Evolutionary conservation across 352 stramenopile genomes (phyloP).

Genomic region (Globisporangium spinosum): DNA sequence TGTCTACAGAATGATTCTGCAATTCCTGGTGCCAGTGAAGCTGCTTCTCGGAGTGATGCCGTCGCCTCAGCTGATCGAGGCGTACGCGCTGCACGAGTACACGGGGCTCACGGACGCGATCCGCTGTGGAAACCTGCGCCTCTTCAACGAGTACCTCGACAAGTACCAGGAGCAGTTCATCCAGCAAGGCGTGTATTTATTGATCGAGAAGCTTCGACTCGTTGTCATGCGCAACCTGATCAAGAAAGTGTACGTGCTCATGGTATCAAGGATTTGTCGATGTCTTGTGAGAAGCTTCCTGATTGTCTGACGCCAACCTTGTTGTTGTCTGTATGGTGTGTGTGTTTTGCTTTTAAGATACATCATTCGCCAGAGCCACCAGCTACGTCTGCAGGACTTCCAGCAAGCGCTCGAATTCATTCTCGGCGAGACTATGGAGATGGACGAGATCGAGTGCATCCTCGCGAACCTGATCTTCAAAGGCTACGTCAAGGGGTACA

Average conservation of each 20-base stretch:
- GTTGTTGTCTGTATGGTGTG: neutral
- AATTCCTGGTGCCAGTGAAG: constrained; percentile 94
- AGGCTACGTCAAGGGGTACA: constrained; percentile 95
- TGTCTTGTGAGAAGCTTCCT: neutral
- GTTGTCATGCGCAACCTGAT: constrained; percentile 95
- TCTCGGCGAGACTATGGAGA: constrained; percentile 84
- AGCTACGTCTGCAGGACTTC: constrained; percentile 90
- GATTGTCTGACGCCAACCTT: neutral
- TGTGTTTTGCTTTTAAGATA: constrained; percentile 38
- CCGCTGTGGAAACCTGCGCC: constrained; percentile 87
- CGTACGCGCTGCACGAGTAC: constrained; percentile 88
- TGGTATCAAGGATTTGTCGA: neutral
- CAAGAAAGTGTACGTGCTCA: constrained; percentile 90
- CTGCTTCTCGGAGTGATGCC: constrained; percentile 91
- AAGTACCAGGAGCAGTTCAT: constrained; percentile 91
- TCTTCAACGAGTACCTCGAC: constrained; percentile 91
- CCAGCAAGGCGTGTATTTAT: constrained; percentile 92
- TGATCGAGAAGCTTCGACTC: constrained; percentile 95
- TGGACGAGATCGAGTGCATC: constrained; percentile 96
- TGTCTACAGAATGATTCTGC: constrained; percentile 82
- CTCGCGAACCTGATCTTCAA: constrained; percentile 97
- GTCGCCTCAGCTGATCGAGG: constrained; percentile 85
- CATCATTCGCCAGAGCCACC: constrained; percentile 79
- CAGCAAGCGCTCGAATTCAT: constrained; percentile 84
- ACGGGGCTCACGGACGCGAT: constrained; percentile 89